Percentiles rank a stretch among this genome's conserved stretches.
Conservation (phyloP, 345 rosid genomes). For the Raphanus raphanistrum region DNA sequence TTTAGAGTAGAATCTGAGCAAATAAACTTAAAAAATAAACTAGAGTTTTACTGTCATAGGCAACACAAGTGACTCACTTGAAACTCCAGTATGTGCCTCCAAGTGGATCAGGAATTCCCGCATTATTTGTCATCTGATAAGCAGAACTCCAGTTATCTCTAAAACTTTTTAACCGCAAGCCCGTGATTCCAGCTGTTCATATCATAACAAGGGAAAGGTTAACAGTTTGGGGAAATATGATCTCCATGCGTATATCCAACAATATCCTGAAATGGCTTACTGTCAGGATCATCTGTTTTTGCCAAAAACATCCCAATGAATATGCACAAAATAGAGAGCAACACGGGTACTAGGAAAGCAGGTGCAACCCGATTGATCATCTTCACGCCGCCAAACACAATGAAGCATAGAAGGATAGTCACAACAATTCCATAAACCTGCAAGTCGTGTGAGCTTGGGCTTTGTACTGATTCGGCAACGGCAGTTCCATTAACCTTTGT, state of each 20-base stretch:
- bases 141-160: conserved; percentile 90
- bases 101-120: conserved; percentile 85
- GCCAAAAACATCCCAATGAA: conserved; percentile 75
- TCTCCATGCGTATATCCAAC: neutral
- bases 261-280: conserved; percentile 47
- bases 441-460: conserved; percentile 87
- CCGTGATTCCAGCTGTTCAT: conserved; percentile 80
- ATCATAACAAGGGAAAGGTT: conserved; percentile 23
- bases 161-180: conserved; percentile 75
- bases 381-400: conserved; percentile 99
- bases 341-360: conserved; percentile 90
- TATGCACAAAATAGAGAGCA: conserved; percentile 87
- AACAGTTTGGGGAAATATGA: neutral
- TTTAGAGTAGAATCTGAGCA: conserved; percentile 18
- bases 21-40: conserved; percentile 2
- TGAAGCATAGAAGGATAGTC: conserved; percentile 83
- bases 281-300: conserved; percentile 63
- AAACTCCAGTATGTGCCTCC: conserved; percentile 85
- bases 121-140: conserved; percentile 84
- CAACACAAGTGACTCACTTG: conserved; percentile 57
- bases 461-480: conserved; percentile 42
- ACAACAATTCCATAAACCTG: conserved; percentile 95
- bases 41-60: conserved; percentile 17
- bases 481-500: conserved; percentile 74
- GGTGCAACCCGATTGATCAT: conserved; percentile 99